These are phyloP conservation scores for Entophlyctis helioformis DNA, from an alignment of 192 early-diverging fungal genomes.

Conservation along the genomic window DNA sequence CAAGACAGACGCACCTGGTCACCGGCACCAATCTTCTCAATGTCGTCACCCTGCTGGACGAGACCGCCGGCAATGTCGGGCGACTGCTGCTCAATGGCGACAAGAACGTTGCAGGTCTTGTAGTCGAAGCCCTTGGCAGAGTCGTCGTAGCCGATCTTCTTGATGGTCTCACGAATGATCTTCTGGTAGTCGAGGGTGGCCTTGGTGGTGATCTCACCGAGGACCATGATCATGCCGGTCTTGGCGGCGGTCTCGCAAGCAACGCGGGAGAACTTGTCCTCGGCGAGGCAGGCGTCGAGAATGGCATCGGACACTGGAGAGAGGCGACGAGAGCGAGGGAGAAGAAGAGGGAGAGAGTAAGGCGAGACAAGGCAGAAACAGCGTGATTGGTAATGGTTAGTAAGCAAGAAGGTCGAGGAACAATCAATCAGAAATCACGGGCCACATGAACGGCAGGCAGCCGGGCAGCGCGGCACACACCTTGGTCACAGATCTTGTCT, in stretches of 20 bases:
- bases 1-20: constrained; percentile 79
- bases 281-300: constrained; percentile 83
- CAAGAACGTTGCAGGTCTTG: constrained; percentile 99
- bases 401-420: too few species aligned
- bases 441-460: neutral
- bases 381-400: too few species aligned
- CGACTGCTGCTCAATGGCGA: constrained; percentile 99
- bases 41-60: constrained; percentile 76
- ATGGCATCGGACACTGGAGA: constrained; percentile 87
- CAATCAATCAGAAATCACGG: too few species aligned
- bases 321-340: constrained; percentile 1
- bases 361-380: neutral
- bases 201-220: constrained; percentile 99
- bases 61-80: constrained; percentile 98
- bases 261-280: constrained; percentile 96
- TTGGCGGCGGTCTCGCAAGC: constrained; percentile 99
- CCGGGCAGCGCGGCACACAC: constrained; percentile 7
- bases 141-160: constrained; percentile 98
- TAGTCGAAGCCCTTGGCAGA: constrained; percentile 99
- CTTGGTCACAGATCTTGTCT: constrained; percentile 99
- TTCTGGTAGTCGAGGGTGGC: constrained; percentile 97
- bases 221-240: constrained; percentile 99
- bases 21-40: constrained; percentile 98
- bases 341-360: constrained; percentile 1
- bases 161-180: constrained; percentile 97